Base-by-base conservation (phyloP, 768 basidiomycete genomes). In the Lyophyllum decastes region DNA sequence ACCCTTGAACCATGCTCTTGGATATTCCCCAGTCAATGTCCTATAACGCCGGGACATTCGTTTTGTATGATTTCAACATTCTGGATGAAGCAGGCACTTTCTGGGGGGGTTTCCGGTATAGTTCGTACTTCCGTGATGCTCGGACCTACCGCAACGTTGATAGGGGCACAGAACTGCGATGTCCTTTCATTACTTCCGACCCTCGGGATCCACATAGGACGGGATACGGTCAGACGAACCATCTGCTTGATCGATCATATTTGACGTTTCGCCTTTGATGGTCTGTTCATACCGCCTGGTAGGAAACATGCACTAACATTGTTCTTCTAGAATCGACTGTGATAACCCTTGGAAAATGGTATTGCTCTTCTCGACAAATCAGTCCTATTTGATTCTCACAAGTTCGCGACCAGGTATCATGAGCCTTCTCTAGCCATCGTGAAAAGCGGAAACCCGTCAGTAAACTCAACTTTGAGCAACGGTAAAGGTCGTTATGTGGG, bases 151-250 rank as follows among this genome's bases (percentile, higher is more conserved):
- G 10, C 30, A 30, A 30, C 30, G 40, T 38, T 26, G 2, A 16
- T 38, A 52, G 33, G 64, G 16, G 70, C 72, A 2, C 80, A 80
- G 60, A 79, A 80, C 54, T 80, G 80, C 41, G 80, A 81, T 52
- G 79, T 78, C 1, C 73, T 7, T 19, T 79, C 25, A 66, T 81
- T 19, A 62, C 79, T 16, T 68, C 68, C 43, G 69, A 70, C 44
- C 57, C 52, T 12, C 34, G 59, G n/a, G 69, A 70, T 51, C 71
- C 71, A 21, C 63, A 66, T 38, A n/a, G 35, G 16, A 12, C 6
- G 14, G 14, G 35, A 38, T 25, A 17, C 17, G n/a, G 47, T 48
- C 8, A 48, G 47, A 26, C 7, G 2, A 12, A 4, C 27, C 16
- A 4, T 48, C 47, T 26, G 35, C 35, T 38, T 38, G 6, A 12